phyloP scores from a whole-genome alignment of 495 filamentous ascomycete genomes.

The Entonaema liquescens region DNA sequence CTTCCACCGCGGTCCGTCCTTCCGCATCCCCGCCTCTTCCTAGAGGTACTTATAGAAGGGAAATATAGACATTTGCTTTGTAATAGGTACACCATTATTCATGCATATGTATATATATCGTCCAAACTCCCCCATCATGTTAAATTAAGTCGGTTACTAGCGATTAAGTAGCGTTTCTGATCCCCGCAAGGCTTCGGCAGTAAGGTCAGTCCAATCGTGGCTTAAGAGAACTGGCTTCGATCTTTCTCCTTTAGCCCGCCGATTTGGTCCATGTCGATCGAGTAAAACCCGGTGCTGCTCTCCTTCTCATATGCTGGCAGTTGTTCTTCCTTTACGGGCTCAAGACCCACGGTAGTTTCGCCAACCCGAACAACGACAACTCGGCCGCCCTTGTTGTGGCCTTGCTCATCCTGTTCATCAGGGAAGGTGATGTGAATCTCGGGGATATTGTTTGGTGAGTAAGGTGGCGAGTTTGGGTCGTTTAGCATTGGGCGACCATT shows the following conservation, averaged over 20 bases:
- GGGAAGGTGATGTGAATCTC: conserved; percentile 99
- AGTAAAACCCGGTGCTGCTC: conserved; percentile 80
- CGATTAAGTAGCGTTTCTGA: conserved; percentile 16
- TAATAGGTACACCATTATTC: conserved; percentile 44
- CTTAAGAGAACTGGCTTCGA: conserved; percentile 49
- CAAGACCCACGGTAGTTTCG: conserved; percentile 84
- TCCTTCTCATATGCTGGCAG: conserved; percentile 88
- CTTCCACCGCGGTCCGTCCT: conserved; percentile 40
- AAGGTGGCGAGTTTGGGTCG: conserved; percentile 75
- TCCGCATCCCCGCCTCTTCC: conserved; percentile 36
- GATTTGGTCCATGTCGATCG: conserved; percentile 92
- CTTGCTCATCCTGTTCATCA: conserved; percentile 89
- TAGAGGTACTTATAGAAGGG: conserved; percentile 26
- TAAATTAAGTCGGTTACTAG: conserved; percentile 25
- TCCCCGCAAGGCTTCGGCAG: background rate
- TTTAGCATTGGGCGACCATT: conserved; percentile 75
- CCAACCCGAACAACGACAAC: conserved; percentile 94
- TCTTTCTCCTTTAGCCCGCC: conserved; percentile 94
- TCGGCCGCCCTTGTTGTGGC: conserved; percentile 82
- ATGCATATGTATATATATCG: conserved; percentile 43
- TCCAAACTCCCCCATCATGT: conserved; percentile 33
- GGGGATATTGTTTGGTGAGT: conserved; percentile 80
- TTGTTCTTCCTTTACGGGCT: conserved; percentile 80
- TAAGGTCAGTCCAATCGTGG: conserved; percentile 9
- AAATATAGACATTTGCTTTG: conserved; percentile 38